Base-by-base conservation (phyloP, 129 eudicot genomes). In the Escallonia rubra region DNA sequence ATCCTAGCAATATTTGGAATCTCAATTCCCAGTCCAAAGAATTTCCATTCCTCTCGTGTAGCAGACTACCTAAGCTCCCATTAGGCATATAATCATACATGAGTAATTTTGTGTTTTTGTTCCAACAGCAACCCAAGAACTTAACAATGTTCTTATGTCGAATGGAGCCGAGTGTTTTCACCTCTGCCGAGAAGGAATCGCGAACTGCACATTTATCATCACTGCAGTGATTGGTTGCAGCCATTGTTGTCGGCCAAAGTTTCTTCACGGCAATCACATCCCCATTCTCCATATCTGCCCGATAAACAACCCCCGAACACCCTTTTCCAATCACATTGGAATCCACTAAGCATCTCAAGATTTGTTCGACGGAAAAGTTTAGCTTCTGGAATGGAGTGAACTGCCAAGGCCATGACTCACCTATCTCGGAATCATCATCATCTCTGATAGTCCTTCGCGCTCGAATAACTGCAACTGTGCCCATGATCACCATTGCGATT, bases 11-110 rank as follows among this genome's bases (percentile, higher is more conserved):
- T 50, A 91, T 91, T 39, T 47, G 68, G 71, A 85, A 91, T 81
- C 98, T 78, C 70, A 86, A 47, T 50, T 80, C 98, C 98, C 98
- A 91, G 43, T 91, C 94, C 77, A 91, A 77, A 16, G 82, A 69
- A 49, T 76, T 79, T 10, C 94, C 87, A 53, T 75, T 72, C 45
- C 85, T 82, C 63, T 88, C 98, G 63, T 88, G 98, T 3, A 91
- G 70, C 0, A 91, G 78, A 43, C 94, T 72, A 3, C 98, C 98
- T 15, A 91, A 79, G 77, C 98, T 91, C 66, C 98, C 98, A 59
- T 91, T 88, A 4, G 95, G 95, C 97, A 91, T 91, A 55, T 91
- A 91, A 74, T 91, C 97, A 43, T 91, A 91, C 97, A 88, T 88
- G 2, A 91, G 88, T 72, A 91, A 59, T 69, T 89, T 75, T 4